Evolutionary conservation across 2,329 filamentous ascomycete genomes (phyloP).

Genomic region (Orbilia brochopaga): DNA sequence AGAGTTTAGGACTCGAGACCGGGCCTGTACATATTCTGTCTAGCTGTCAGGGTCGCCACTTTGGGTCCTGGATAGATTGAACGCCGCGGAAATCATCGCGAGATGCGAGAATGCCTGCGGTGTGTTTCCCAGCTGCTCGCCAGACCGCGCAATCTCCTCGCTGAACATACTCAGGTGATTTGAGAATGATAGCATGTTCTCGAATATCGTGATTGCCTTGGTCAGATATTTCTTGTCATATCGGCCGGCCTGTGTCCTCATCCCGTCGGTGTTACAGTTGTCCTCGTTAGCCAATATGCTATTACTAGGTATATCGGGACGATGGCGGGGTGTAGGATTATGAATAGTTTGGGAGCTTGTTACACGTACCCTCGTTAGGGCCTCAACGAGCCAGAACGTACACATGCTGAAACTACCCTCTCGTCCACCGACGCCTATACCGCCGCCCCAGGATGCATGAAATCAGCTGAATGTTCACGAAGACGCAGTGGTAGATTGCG

Average conservation of each 20-base stretch:
- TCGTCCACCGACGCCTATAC: conserved; percentile 70
- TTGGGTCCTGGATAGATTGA: conserved; percentile 69
- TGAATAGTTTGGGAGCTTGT: background rate
- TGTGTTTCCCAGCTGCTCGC: conserved; percentile 79
- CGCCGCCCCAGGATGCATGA: conserved; percentile 38
- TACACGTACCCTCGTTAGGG: conserved; percentile 70
- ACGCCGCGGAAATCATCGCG: conserved; percentile 76
- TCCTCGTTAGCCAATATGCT: too few species aligned
- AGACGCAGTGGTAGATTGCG: conserved; percentile 9
- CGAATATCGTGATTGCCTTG: conserved; percentile 72
- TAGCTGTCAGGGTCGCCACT: conserved; percentile 21
- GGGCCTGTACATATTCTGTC: too few species aligned
- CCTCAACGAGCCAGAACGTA: conserved; percentile 82
- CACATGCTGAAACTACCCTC: conserved; percentile 83
- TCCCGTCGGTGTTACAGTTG: conserved; percentile 8
- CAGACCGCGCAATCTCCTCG: conserved; percentile 75
- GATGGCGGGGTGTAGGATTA: too few species aligned
- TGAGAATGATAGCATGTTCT: conserved; percentile 77
- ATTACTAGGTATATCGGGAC: conserved; percentile 5
- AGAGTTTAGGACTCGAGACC: too few species aligned
- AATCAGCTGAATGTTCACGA: conserved; percentile 50
- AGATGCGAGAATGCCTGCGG: conserved; percentile 80
- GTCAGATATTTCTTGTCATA: conserved; percentile 71
- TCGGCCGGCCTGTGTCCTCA: conserved; percentile 24
- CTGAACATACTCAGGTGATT: conserved; percentile 81